Evolutionary conservation across 1,284 basidiomycete species (phyloP).

Genomic region (Polyporus tsugae): DNA sequence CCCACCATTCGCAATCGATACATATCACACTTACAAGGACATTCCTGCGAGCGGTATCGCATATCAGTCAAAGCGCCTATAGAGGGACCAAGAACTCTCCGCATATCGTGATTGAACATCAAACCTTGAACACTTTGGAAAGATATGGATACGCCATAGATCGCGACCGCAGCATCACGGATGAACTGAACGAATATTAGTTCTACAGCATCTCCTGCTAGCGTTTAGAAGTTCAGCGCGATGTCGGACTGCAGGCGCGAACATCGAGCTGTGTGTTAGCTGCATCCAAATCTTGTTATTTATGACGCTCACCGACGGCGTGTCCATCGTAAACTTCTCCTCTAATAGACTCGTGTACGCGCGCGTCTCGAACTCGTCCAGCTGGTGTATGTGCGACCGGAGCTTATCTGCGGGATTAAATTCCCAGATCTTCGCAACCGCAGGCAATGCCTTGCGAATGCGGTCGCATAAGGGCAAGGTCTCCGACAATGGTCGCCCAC

Average conservation of each 20-base stretch:
- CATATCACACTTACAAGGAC: neutral
- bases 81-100: neutral
- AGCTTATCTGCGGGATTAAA: slow-evolving; percentile 14
- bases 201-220: slow-evolving; percentile 2
- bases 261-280: slow-evolving; percentile 4
- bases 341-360: slow-evolving; percentile 30
- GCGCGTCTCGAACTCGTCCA: slow-evolving; percentile 23
- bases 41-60: neutral
- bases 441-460: slow-evolving; percentile 27
- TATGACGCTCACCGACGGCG: slow-evolving; percentile 30
- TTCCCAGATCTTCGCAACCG: slow-evolving; percentile 32
- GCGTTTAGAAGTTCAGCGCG: slow-evolving; percentile 14
- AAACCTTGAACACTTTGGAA: slow-evolving; percentile 1
- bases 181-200: neutral
- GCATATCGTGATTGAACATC: slow-evolving; percentile 4
- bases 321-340: slow-evolving; percentile 28
- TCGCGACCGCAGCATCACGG: slow-evolving; percentile 15
- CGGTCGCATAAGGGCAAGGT: slow-evolving; percentile 28
- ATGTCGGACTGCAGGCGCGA: slow-evolving; percentile 23
- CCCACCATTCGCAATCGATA: neutral
- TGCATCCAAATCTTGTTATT: neutral
- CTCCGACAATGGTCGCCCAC: slow-evolving; percentile 29
- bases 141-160: slow-evolving; percentile 1
- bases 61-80: neutral
- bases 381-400: slow-evolving; percentile 18